phyloP scores from a whole-genome alignment of 805 yeast genomes.

The Nakazawaea ernobii region DNA sequence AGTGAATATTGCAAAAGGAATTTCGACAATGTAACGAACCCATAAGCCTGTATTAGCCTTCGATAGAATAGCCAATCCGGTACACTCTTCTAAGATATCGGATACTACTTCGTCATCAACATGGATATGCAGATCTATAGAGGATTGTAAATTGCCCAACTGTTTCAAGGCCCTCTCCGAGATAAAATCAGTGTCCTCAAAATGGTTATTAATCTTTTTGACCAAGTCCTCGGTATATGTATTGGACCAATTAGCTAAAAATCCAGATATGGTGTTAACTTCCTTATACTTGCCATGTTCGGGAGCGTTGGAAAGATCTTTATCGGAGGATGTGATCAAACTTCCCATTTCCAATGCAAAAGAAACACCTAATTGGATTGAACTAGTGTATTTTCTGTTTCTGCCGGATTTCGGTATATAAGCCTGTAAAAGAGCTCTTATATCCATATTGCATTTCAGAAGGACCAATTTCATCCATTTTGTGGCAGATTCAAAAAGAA shows the following conservation, averaged over 20 bases:
- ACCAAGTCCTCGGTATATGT: conserved; percentile 29
- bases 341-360: conserved; percentile 92
- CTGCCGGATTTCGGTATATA: conserved; percentile 48
- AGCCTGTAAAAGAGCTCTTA: conserved; percentile 71
- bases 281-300: conserved; percentile 24
- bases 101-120: conserved; percentile 29
- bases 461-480: conserved; percentile 63
- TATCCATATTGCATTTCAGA: conserved; percentile 59
- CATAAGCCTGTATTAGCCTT: conserved; percentile 38
- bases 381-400: conserved; percentile 14
- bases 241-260: conserved; percentile 68
- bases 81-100: conserved; percentile 34
- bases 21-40: conserved; percentile 45
- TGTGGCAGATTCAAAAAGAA: conserved; percentile 52
- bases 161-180: conserved; percentile 11
- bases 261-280: conserved; percentile 60
- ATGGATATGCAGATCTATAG: conserved; percentile 5
- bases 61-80: conserved; percentile 35
- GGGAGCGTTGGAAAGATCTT: conserved; percentile 52
- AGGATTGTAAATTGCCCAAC: conserved; percentile 7
- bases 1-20: conserved; percentile 69
- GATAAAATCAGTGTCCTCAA: conserved; percentile 18
- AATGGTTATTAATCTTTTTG: conserved; percentile 23
- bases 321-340: conserved; percentile 55
- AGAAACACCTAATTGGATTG: conserved; percentile 73